Evolutionary conservation across 306 rosid species (phyloP).

Genomic region (Cercis canadensis): DNA sequence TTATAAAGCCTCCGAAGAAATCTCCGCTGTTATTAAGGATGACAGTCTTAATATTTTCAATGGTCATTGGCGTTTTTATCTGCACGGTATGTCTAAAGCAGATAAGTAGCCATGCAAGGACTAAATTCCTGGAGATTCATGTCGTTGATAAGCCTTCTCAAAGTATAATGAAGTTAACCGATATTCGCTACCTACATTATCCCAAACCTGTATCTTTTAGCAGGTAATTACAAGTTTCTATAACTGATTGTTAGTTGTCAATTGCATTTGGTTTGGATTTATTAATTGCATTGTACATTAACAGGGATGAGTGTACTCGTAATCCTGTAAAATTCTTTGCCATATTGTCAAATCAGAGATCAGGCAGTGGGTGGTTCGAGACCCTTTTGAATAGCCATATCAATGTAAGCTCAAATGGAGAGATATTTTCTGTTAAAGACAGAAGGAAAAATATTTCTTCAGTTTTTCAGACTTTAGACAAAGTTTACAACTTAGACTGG

Average conservation of each 20-base stretch:
- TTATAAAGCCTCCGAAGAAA: constrained; percentile 75
- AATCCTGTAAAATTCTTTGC: constrained; percentile 88
- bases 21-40: constrained; percentile 69
- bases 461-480: constrained; percentile 74
- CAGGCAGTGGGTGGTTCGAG: constrained; percentile 98
- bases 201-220: constrained; percentile 84
- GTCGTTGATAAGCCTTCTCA: constrained; percentile 50
- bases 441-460: constrained; percentile 76
- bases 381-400: constrained; percentile 84
- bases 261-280: constrained; percentile 20
- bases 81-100: constrained; percentile 81
- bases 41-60: constrained; percentile 67
- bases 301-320: constrained; percentile 75
- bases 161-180: constrained; percentile 32
- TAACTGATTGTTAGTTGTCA: not conserved
- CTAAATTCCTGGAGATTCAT: constrained; percentile 50
- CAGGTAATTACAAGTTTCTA: constrained; percentile 61
- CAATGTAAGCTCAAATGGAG: constrained; percentile 91
- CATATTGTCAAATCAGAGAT: constrained; percentile 89
- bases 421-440: constrained; percentile 73
- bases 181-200: constrained; percentile 60
- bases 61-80: constrained; percentile 68
- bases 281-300: constrained; percentile 36
- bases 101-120: constrained; percentile 57
- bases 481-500: constrained; percentile 92